Evolutionary conservation across 306 rosid species (phyloP).

Genomic region (Trichosanthes truncata): DNA sequence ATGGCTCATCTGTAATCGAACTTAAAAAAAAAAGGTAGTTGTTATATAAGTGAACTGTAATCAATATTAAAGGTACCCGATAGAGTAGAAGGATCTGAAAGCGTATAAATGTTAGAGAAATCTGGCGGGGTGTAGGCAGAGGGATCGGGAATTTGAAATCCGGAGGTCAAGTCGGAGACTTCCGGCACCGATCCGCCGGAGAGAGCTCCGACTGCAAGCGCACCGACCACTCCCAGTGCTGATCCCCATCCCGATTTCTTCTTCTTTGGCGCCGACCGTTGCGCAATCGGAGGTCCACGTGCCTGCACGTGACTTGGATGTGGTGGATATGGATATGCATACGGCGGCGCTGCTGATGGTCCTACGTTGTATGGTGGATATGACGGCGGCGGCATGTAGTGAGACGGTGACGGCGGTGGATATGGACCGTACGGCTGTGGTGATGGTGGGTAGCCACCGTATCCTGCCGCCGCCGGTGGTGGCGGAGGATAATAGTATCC

Average conservation of each 20-base stretch:
- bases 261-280: neutral
- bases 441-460: neutral
- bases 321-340: constrained; percentile 14
- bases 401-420: neutral
- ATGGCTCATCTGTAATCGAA: too few species aligned
- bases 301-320: constrained; percentile 17
- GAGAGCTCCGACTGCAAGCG: neutral
- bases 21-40: too few species aligned
- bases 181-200: neutral
- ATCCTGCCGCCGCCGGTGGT: neutral
- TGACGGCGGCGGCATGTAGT: neutral
- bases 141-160: too few species aligned
- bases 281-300: constrained; percentile 13
- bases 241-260: constrained; percentile 30
- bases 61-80: too few species aligned
- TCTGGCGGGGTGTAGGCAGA: too few species aligned
- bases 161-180: too few species aligned
- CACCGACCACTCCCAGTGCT: constrained; percentile 27
- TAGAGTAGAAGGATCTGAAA: too few species aligned
- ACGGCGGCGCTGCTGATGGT: neutral
- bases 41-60: too few species aligned
- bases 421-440: neutral
- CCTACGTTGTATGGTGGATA: neutral
- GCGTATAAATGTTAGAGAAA: too few species aligned
- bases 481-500: constrained; percentile 6